phyloP scores from a whole-genome alignment of 2,329 filamentous ascomycete genomes.

The Nemania diffusa region DNA sequence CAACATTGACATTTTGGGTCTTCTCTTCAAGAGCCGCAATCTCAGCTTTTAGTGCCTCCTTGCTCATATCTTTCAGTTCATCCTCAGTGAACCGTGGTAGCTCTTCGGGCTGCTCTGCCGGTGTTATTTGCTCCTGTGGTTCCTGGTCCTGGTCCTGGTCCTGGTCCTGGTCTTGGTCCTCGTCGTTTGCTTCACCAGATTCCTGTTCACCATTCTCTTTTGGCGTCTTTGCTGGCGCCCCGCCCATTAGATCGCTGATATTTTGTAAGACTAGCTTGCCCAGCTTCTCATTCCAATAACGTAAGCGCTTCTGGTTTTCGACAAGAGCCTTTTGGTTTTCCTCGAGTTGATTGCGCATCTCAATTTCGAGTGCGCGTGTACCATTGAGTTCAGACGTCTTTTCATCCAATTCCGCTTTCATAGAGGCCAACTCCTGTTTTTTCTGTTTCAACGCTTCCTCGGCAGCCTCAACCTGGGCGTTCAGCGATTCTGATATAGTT shows the following conservation, averaged over 20 bases:
- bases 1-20: slow-evolving; percentile 86
- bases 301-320: slow-evolving; percentile 86
- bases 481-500: slow-evolving; percentile 77
- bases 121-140: slow-evolving; percentile 35
- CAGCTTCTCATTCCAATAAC: slow-evolving; percentile 91
- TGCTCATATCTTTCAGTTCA: slow-evolving; percentile 73
- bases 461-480: slow-evolving; percentile 80
- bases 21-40: slow-evolving; percentile 72
- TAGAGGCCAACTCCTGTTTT: slow-evolving; percentile 79
- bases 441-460: slow-evolving; percentile 80
- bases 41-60: slow-evolving; percentile 69
- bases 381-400: slow-evolving; percentile 88
- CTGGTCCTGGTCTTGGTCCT: too few species aligned
- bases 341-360: slow-evolving; percentile 98
- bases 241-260: slow-evolving; percentile 72
- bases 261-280: slow-evolving; percentile 85
- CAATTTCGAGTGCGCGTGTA: slow-evolving; percentile 89
- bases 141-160: slow-evolving; percentile 43
- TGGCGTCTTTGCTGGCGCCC: slow-evolving; percentile 45
- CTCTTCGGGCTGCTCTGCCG: slow-evolving; percentile 58
- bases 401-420: slow-evolving; percentile 88
- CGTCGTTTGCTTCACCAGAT: slow-evolving; percentile 28
- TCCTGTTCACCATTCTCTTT: slow-evolving; percentile 33
- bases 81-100: slow-evolving; percentile 82
- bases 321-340: slow-evolving; percentile 89